phyloP scores from a whole-genome alignment of 352 stramenopile genomes.

The Globisporangium recalcitrans region DNA sequence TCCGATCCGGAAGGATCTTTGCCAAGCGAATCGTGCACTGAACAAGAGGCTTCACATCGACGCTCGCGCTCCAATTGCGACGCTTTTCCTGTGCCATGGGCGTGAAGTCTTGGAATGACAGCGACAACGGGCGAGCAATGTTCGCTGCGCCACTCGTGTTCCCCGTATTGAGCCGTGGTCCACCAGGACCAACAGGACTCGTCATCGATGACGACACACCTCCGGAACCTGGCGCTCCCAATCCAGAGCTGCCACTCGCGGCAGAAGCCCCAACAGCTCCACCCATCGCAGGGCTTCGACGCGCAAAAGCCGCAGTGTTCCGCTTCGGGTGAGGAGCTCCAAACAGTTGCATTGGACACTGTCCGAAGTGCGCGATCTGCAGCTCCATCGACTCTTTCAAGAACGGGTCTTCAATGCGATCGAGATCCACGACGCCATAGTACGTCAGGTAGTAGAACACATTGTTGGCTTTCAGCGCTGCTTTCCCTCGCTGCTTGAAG shows the following conservation, averaged over 20 bases:
- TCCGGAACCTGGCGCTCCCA: not conserved
- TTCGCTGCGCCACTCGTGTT: constrained; percentile 15
- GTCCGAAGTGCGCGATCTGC: constrained; percentile 99
- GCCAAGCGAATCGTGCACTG: constrained; percentile 51
- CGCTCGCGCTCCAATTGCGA: constrained; percentile 49
- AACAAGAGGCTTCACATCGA: constrained; percentile 58
- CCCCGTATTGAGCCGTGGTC: not conserved
- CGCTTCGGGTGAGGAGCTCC: constrained; percentile 64
- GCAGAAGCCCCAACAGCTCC: constrained; percentile 4
- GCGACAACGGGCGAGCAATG: constrained; percentile 46
- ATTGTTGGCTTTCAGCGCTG: constrained; percentile 93
- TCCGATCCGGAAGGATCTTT: constrained; percentile 69
- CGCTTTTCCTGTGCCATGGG: constrained; percentile 47
- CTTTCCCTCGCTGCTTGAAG: constrained; percentile 95
- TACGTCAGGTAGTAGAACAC: constrained; percentile 95
- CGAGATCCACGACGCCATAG: constrained; percentile 94
- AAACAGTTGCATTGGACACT: constrained; percentile 96
- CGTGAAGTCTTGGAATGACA: constrained; percentile 61
- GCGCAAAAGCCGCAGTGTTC: constrained; percentile 24
- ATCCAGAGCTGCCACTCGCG: constrained; percentile 2
- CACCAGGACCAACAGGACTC: constrained; percentile 12
- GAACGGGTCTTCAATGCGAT: constrained; percentile 93
- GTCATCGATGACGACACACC: constrained; percentile 5
- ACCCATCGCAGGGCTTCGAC: constrained; percentile 14
- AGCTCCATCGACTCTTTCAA: constrained; percentile 93